Conservation (phyloP, 345 rosid species). For the Microcos paniculata region DNA sequence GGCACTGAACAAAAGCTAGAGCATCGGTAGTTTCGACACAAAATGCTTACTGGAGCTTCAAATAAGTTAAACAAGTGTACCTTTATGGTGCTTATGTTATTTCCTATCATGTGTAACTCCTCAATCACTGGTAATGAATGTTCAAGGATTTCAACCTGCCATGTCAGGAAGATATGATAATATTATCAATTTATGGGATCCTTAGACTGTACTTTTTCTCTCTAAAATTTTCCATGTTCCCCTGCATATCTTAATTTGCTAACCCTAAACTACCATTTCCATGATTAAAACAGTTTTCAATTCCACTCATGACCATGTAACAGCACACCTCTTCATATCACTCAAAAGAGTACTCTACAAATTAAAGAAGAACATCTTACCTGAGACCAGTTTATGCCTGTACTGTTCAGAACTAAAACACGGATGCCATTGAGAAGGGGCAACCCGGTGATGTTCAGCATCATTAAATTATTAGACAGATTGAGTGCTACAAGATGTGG, state of each 20-base stretch:
- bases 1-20: background rate
- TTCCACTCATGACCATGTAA: background rate
- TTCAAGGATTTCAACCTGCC: constrained; percentile 72
- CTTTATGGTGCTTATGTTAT: constrained; percentile 53
- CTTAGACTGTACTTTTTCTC: background rate
- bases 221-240: background rate
- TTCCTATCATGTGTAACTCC: constrained; percentile 92
- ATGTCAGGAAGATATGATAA: background rate
- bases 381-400: constrained; percentile 73
- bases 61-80: constrained; percentile 33
- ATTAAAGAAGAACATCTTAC: constrained; percentile 30
- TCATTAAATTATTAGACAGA: constrained; percentile 67
- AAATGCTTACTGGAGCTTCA: constrained; percentile 2
- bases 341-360: background rate
- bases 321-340: background rate
- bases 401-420: constrained; percentile 71
- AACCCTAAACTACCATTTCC: background rate
- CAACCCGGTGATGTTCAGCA: constrained; percentile 39
- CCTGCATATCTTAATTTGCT: background rate
- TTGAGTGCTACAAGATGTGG: constrained; percentile 63
- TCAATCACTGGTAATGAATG: constrained; percentile 68
- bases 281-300: background rate
- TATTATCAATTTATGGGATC: background rate
- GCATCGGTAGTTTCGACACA: background rate
- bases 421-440: constrained; percentile 56